Evolutionary conservation across 177 flowering plant species (phyloP).

Genomic region (Vitis hybrid): DNA sequence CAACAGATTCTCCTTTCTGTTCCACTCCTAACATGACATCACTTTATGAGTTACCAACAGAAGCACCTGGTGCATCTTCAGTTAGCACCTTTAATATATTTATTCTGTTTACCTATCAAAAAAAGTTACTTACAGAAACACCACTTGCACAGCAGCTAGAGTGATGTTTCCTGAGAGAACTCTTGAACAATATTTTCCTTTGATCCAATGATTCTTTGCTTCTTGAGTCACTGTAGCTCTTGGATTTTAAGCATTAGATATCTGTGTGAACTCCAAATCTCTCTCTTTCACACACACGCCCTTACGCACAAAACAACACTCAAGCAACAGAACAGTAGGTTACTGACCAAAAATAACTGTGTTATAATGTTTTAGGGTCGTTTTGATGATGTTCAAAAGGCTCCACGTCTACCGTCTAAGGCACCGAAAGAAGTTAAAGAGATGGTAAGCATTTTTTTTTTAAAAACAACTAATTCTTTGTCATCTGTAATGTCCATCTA

Average conservation of each 20-base stretch:
- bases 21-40: too few relatives aligned
- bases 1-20: too few relatives aligned
- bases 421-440: slow-evolving; percentile 77
- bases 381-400: slow-evolving; percentile 78
- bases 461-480: neutral
- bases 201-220: neutral
- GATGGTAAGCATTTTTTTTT: slow-evolving; percentile 47
- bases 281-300: neutral
- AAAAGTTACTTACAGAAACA: too few relatives aligned
- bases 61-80: too few relatives aligned
- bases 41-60: too few relatives aligned
- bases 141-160: too few relatives aligned
- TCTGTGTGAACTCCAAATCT: neutral
- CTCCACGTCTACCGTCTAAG: slow-evolving; percentile 49
- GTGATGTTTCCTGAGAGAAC: too few relatives aligned
- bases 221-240: neutral
- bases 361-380: slow-evolving; percentile 49
- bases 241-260: too few relatives aligned
- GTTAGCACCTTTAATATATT: too few relatives aligned
- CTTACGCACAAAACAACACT: neutral
- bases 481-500: neutral
- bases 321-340: neutral
- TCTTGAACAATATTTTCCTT: too few relatives aligned
- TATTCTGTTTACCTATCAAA: too few relatives aligned
- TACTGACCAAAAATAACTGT: neutral